Evolutionary conservation across 805 yeast species (phyloP), one percentile per base, ranked within the genome.

Genomic region (Sugiyamaella lignohabitans): DNA sequence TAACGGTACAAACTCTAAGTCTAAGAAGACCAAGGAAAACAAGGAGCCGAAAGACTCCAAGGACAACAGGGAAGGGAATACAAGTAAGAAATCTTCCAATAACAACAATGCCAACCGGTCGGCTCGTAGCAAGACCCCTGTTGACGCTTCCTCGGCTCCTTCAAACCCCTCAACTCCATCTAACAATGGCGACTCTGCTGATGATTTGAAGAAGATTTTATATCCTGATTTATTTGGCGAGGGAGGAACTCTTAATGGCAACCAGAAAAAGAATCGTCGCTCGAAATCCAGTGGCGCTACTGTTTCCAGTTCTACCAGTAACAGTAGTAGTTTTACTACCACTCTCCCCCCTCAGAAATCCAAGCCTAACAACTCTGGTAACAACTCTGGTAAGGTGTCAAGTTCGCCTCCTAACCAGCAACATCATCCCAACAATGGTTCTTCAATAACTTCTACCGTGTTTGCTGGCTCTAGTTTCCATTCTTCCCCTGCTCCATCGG

Each of bases 381-480:
- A 36, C 8, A 24, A 44, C 4, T 38, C 47, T 16, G 21, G 14
- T 18, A 44, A 45, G 17, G n/a, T 19, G 14, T 20, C 27, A n/a
- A 8, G 6, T 6, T 29, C 46, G 10, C 46, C 45, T n/a, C 18
- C 20, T 18, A n/a, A n/a, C n/a, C n/a, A n/a, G 11, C 32, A 27
- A 8, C 32, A 27, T 8, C 32, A 27, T 8, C n/a, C n/a, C n/a
- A n/a, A n/a, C n/a, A n/a, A n/a, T n/a, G n/a, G n/a, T n/a, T n/a
- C n/a, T n/a, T n/a, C n/a, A n/a, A n/a, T n/a, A n/a, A n/a, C n/a
- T n/a, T n/a, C n/a, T n/a, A n/a, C 32, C 8, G 41, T 32, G 24
- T 58, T 57, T 51, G 61, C 62, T 3, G 62, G 62, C 3, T 55
- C 61, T 4, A 52, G 59, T 18, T 59, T 59, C 50, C 59, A 59